Percentiles rank a stretch among this genome's conserved stretches.
Evolutionary conservation across 768 basidiomycete genomes (phyloP).

Genomic region (Pisolithus orientalis): DNA sequence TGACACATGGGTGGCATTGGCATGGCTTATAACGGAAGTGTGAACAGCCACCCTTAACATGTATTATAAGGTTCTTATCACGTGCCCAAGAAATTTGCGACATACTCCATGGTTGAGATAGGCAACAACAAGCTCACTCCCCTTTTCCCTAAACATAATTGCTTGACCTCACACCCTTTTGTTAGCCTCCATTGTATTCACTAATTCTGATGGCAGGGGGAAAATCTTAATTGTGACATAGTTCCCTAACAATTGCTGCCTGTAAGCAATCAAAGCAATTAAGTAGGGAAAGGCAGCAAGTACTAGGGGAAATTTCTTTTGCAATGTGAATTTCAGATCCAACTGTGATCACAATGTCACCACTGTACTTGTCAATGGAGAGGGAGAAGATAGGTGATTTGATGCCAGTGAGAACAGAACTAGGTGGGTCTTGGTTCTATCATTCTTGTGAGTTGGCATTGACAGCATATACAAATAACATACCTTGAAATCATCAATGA

Average conservation of each 20-base stretch:
- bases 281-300: background rate
- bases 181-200: background rate
- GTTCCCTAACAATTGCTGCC: background rate
- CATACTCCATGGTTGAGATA: constrained; percentile 6
- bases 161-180: background rate
- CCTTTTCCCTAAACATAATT: background rate
- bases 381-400: constrained; percentile 1
- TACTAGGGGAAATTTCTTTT: background rate
- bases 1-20: too few relatives aligned
- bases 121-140: background rate
- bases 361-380: background rate
- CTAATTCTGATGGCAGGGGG: background rate
- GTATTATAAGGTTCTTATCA: too few relatives aligned
- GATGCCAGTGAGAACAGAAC: constrained; percentile 1
- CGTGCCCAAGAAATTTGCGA: too few relatives aligned
- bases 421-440: too few relatives aligned
- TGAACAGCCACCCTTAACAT: too few relatives aligned
- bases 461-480: background rate
- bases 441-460: background rate
- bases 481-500: constrained; percentile 1
- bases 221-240: constrained; percentile 2
- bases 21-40: too few relatives aligned
- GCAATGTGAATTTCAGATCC: constrained; percentile 3
- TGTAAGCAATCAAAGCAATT: background rate
- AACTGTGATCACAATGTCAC: background rate